Conservation (phyloP, 1,284 basidiomycete genomes). For the Apiotrichum montevideense region DNA sequence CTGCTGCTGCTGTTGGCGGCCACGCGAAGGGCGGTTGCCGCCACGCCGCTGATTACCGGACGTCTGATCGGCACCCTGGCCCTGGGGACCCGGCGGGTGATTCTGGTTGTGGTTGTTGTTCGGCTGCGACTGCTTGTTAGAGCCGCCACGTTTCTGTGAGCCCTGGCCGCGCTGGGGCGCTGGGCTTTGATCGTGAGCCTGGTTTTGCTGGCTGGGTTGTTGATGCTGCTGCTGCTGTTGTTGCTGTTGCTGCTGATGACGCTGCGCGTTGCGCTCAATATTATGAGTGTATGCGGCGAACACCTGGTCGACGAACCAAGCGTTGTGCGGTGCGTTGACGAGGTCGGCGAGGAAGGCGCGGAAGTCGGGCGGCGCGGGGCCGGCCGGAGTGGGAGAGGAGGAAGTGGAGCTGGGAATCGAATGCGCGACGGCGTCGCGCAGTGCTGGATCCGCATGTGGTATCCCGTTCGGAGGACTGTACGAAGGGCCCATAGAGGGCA, state of each 20-base stretch:
- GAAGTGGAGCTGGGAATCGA: not conserved
- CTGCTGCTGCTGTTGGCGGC: not conserved
- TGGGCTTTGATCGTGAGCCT: too few species aligned
- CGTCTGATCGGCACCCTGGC: not conserved
- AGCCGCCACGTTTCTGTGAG: too few species aligned
- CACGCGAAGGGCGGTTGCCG: not conserved
- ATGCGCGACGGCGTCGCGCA: not conserved
- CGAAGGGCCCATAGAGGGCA: too few species aligned
- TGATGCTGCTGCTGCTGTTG: not conserved
- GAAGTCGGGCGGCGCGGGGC: not conserved
- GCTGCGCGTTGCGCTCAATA: not conserved
- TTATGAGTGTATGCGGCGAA: slow-evolving; percentile 1
- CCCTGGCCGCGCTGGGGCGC: too few species aligned
- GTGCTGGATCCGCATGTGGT: not conserved
- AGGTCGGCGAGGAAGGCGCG: slow-evolving; percentile 1
- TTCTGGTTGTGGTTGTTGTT: not conserved
- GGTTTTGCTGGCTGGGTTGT: not conserved
- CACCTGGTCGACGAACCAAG: slow-evolving; percentile 3
- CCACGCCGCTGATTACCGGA: not conserved
- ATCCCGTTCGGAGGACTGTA: not conserved
- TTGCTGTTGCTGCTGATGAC: not conserved
- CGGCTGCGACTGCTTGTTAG: too few species aligned
- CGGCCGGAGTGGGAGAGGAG: not conserved
- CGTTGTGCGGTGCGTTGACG: not conserved
- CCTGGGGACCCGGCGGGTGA: not conserved